Base-by-base conservation (phyloP, 2,329 filamentous ascomycete genomes). In the Paecilomyces fulvus region DNA sequence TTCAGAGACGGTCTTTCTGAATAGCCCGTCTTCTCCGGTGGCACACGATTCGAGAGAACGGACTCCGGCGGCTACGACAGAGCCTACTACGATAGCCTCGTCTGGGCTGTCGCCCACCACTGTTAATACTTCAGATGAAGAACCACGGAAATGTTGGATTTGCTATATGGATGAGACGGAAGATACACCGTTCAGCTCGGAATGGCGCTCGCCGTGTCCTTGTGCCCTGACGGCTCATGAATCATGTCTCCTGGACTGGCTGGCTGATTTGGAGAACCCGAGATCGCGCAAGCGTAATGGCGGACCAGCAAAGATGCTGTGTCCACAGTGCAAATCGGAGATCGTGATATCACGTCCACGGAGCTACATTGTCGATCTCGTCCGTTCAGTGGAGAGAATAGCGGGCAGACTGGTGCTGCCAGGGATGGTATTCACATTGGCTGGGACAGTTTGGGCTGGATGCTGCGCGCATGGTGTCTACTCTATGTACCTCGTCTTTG, bases 171-270 rank as follows among this genome's bases (percentile, higher is more conserved):
- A 86, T 58, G 80, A 84, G 62, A 84, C 79, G 6, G 85, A 87
- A 65, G 84, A 87, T 56, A 72, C 70, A 21, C 80, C 81, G 8
- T 77, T 79, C 11, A 81, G 81, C 25, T 79, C 79, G 1, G 79
- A 80, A 63, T 99, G 94, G 92, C 85, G 90, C 49, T 89, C 88
- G 55, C 92, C 94, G 1, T 99, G 94, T 70, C 88, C 87, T 0
- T 99, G 94, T 73, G 91, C 89, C 11, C 80, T 99, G 43, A 89
- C 89, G 56, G 94, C 92, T 1, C 94, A 99, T 70, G 91, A 97
- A 70, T 83, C 85, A 58, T 96, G 92, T 70, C 80, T 97, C 62
- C 79, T 97, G 43, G 88, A 90, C 65, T 99, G 92, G 92, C 87
- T 97, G 17, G 87, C 89, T n/a, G 90, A 96, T 68, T 83, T 90